Evolutionary conservation across 164 flowering plant species (phyloP), one percentile per base, ranked within the genome.

Genomic region (Tetrastigma voinierianum): DNA sequence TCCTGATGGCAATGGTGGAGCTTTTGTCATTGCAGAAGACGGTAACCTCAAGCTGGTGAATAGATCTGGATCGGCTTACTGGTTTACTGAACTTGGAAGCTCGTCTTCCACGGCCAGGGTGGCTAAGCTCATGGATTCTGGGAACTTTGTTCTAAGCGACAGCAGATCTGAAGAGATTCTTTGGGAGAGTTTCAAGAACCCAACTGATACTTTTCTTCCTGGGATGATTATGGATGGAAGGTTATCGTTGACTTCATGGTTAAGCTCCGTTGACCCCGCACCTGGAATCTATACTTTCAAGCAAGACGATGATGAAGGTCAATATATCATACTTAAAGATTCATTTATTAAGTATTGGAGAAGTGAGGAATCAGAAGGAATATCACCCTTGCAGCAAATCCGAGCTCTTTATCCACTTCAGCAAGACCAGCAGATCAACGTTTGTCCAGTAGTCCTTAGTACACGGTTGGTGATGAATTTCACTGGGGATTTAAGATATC

Each of bases 181-280:
- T 25, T 25, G 40, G 40, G 40, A 25, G 40, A 25, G 40, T 25
- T 25, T 25, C 40, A 25, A 25, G 40, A 25, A 25, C 40, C 40
- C 40, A 25, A 25, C 40, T 25, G 75, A 76, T 46, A 72, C 76
- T 23, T 76, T 76, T 72, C 79, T 76, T 65, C 71, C 76, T 14
- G 79, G 79, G 1, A 76, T 76, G 79, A 69, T 16, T 32, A 65
- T 76, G 76, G 64, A 66, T 52, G 68, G 53, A 32, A 59, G 57
- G 9, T 10, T 76, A n/a, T 11, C 14, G 0, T 47, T 76, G 57
- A 58, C 66, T 68, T 68, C 76, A 25, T 76, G 79, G 79, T 51
- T 4, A 57, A 65, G 73, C 20, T 19, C 45, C 3, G 65, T 69
- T 47, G 76, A 76, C 7, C 79, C 79, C 0, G 56, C 68, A 2